Base-by-base conservation (phyloP, 2,329 filamentous ascomycete species). In the Fusarium sp. region DNA sequence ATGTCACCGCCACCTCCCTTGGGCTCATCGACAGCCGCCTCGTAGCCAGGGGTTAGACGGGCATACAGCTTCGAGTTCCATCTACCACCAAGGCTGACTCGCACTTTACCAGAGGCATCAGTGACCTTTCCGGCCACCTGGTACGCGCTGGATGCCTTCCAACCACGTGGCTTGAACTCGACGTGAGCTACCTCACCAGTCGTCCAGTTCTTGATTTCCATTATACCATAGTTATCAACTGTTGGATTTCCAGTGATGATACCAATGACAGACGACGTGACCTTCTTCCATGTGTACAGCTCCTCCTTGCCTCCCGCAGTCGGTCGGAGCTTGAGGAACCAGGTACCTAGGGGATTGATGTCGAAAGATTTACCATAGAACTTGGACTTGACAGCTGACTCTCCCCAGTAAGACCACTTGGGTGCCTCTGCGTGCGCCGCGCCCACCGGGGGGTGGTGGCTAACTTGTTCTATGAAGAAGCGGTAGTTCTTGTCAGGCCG, bases 51-150 rank as follows among this genome's bases (percentile, higher is more conserved):
- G 0, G 94, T 97, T 65, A 94, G 84, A 26, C 95, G 91, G 6
- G 94, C 95, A 74, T 97, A 99, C 55, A 99, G 89, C 77, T 94
- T 96, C 73, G 96, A 95, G 76, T 98, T 98, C 95, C 95, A 99
- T 32, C 93, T 89, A 1, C 95, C 95, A 36, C 94, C 95, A 59
- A 99, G 87, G 74, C 90, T 93, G 85, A 95, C 93, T 48, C 91
- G 88, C 8, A 95, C 91, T 32, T 88, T 86, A n/a, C 93, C 93
- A 42, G 88, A 81, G 5, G 85, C 81, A 71, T 95, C 93, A 46
- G 93, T 82, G 5, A 97, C 90, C 77, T 94, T 95, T 60, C 95
- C 95, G 1, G 87, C 83, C 32, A 98, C 89, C 70, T 96, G 90
- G 76, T 93, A 97, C 1, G 94, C 93, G 49, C 91, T 96, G 0